Base-by-base conservation (phyloP, 2,329 filamentous ascomycete species). In the Emergomyces pasteurianus region DNA sequence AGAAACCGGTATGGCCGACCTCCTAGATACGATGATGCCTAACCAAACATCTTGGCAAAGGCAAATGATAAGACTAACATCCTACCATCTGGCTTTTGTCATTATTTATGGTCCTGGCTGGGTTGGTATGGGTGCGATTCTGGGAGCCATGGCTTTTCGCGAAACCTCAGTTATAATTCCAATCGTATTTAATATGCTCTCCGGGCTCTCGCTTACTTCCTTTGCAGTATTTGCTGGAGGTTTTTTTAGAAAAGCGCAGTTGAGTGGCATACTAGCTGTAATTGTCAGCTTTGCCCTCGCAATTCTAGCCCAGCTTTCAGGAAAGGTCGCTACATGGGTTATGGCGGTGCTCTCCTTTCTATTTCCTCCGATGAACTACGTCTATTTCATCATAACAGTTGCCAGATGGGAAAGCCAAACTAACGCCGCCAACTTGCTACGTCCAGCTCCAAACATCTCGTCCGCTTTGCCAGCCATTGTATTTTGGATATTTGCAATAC, bases 1-100 rank as follows among this genome's bases (percentile, higher is more conserved):
- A 60, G 92, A 96, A 76, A 79, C 85, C 18, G 92, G 91, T 61
- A 94, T 96, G 82, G 89, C 89, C 4, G 89, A 91, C 64, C 79
- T 96, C 34, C 84, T 96, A 50, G 92, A 96, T 73, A 87, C 90
- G 60, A 96, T 95, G 90, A 92, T 94, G 80, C 87, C 89, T 0
- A 89, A 89, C 60, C 80, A 81, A 60, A 81, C 81, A 56, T 78
- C 83, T 50, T 95, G 90, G 89, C 81, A 90, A 68, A 85, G 88
- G 10, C 89, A 92, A 74, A 83, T 85, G 26, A 86, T 88, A 1
- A 82, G 92, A n/a, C 80, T 95, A 16, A 70, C 92, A 9, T 86
- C 91, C 0, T 86, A 91, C 63, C 90, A 95, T 70, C 71, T 94
- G 31, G 84, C 90, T 0, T 94, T 96, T 68, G 85, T 89, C 62